Evolutionary conservation across 2,329 filamentous ascomycete species (phyloP).

Genomic region (Diaporthe sp.): DNA sequence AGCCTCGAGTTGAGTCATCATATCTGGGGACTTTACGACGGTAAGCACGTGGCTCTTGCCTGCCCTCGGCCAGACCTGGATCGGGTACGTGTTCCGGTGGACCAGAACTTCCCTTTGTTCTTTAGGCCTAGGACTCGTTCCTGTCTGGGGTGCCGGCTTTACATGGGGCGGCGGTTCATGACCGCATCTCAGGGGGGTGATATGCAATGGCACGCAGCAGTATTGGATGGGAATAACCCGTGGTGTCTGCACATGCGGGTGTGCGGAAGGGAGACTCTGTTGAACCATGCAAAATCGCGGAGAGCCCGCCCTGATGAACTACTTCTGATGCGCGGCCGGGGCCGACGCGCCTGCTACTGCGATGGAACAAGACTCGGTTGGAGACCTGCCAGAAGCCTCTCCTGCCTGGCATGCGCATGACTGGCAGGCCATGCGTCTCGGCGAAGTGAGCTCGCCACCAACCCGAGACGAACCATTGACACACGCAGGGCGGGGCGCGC

Average conservation of each 20-base stretch:
- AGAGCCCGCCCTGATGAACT: too few species aligned
- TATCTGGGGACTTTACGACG: neutral
- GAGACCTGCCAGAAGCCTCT: neutral
- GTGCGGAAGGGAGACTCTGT: too few species aligned
- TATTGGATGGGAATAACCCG: neutral
- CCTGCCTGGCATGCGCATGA: neutral
- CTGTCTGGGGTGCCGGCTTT: neutral
- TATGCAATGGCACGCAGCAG: neutral
- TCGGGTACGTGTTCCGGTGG: too few species aligned
- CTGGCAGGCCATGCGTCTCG: neutral
- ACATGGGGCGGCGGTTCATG: neutral
- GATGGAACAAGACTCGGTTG: neutral
- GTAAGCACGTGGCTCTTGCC: neutral
- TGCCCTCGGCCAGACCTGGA: too few species aligned
- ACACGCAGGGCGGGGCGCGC: neutral
- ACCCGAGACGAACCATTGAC: neutral
- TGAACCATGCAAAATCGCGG: too few species aligned
- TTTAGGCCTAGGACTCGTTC: too few species aligned
- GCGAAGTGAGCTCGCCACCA: neutral
- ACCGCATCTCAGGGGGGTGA: neutral
- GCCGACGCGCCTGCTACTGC: neutral
- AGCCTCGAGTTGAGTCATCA: too few species aligned
- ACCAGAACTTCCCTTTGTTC: too few species aligned
- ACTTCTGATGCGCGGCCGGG: neutral
- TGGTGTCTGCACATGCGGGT: neutral